Conservation (phyloP, 805 yeast genomes). For the Nakazawaea anatomiae region DNA sequence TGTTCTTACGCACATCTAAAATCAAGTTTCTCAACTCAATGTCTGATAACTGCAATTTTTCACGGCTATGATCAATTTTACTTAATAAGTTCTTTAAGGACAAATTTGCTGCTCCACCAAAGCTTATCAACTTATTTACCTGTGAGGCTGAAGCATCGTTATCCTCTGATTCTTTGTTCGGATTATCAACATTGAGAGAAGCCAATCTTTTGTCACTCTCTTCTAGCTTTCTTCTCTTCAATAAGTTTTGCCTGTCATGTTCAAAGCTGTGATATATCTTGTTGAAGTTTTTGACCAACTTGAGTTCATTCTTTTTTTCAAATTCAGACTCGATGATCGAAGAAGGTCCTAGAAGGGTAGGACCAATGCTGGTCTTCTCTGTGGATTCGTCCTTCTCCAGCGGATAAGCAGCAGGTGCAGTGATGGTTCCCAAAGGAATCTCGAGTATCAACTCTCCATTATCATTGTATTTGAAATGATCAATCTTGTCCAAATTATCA, state of each 20-base stretch:
- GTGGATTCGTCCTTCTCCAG: conserved; percentile 1
- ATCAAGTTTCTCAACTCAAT: conserved; percentile 78
- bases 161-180: conserved; percentile 11
- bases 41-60: conserved; percentile 70
- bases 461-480: conserved; percentile 18
- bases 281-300: conserved; percentile 56
- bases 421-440: conserved; percentile 20
- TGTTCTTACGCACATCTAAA: conserved; percentile 87
- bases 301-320: conserved; percentile 28
- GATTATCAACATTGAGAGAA: conserved; percentile 22
- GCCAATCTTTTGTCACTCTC: conserved; percentile 71
- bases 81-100: conserved; percentile 76
- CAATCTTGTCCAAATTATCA: conserved; percentile 10
- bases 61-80: conserved; percentile 73
- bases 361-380: conserved; percentile 1
- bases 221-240: conserved; percentile 71
- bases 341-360: conserved; percentile 23
- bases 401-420: conserved; percentile 3
- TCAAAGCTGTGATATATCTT: conserved; percentile 74
- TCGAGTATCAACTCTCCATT: conserved; percentile 27
- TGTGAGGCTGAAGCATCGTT: conserved; percentile 17
- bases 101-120: conserved; percentile 65
- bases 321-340: conserved; percentile 37
- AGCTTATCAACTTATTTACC: conserved; percentile 23
- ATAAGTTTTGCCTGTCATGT: conserved; percentile 66